Evolutionary conservation across 2,329 filamentous ascomycete genomes (phyloP).

Genomic region (Hypomyces perniciosus): DNA sequence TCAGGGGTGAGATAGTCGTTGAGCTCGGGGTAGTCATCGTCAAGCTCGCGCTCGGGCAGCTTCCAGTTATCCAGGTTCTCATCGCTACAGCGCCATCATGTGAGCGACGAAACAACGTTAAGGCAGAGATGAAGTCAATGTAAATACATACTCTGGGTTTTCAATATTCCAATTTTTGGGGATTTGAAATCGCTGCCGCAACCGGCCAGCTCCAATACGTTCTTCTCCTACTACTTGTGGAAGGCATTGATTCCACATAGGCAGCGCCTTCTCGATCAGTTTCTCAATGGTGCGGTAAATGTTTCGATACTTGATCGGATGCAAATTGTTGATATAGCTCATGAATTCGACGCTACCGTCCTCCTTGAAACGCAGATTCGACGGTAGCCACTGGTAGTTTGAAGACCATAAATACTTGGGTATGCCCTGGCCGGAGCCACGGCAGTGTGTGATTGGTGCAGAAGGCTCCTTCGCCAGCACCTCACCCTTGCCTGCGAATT

Average conservation of each 20-base stretch:
- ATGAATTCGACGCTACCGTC: slow-evolving; percentile 27
- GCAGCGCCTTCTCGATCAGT: slow-evolving; percentile 28
- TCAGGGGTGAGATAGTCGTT: neutral
- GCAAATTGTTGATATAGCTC: slow-evolving; percentile 40
- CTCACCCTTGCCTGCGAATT: slow-evolving; percentile 22
- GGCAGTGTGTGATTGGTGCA: neutral
- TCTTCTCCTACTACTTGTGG: neutral
- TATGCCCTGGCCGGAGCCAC: too few species aligned
- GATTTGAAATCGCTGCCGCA: neutral
- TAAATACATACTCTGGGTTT: too few species aligned
- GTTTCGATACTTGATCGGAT: slow-evolving; percentile 23
- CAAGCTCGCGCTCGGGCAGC: too few species aligned
- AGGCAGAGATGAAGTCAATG: too few species aligned
- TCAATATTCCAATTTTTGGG: too few species aligned
- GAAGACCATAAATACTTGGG: slow-evolving; percentile 26
- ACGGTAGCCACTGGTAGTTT: slow-evolving; percentile 14
- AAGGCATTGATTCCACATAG: slow-evolving; percentile 40
- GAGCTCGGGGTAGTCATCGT: too few species aligned
- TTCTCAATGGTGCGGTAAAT: slow-evolving; percentile 30
- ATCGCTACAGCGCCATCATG: too few species aligned
- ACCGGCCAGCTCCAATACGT: neutral
- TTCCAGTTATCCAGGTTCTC: too few species aligned
- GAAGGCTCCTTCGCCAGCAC: neutral
- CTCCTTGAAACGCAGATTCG: slow-evolving; percentile 34
- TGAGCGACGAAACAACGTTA: too few species aligned